These are phyloP conservation scores for Macroventuria anomochaeta DNA, from an alignment of 2,329 filamentous ascomycete genomes.

Conservation along the genomic window DNA sequence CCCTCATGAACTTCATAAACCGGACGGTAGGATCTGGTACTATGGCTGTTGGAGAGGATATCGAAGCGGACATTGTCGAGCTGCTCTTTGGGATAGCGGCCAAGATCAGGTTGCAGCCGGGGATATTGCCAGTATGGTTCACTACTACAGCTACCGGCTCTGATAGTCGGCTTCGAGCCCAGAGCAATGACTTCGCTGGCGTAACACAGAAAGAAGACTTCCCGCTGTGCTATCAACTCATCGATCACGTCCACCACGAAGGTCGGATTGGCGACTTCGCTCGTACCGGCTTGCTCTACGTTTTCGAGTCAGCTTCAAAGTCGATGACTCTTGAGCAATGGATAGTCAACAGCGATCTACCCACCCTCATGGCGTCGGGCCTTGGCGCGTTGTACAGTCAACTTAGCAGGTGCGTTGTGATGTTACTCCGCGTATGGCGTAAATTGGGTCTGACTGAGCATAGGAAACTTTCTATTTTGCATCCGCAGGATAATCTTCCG, in stretches of 20 bases:
- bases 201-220: constrained; percentile 90
- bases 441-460: constrained; percentile 17
- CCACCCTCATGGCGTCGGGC: constrained; percentile 95
- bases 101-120: constrained; percentile 89
- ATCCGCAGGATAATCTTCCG: constrained; percentile 76
- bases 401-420: constrained; percentile 61
- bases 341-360: constrained; percentile 96
- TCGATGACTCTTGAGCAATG: constrained; percentile 87
- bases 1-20: constrained; percentile 84
- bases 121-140: constrained; percentile 92
- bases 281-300: constrained; percentile 88
- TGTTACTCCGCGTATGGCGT: background rate
- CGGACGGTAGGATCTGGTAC: constrained; percentile 77
- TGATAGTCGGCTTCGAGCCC: constrained; percentile 53
- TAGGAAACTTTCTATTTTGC: constrained; percentile 81
- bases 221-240: constrained; percentile 90
- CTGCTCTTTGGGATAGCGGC: constrained; percentile 94
- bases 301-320: constrained; percentile 89
- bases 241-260: constrained; percentile 96
- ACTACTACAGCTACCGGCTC: constrained; percentile 53
- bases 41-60: constrained; percentile 76
- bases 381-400: constrained; percentile 79
- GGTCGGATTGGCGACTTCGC: constrained; percentile 96
- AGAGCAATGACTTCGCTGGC: constrained; percentile 76
- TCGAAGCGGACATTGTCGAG: constrained; percentile 88